Base-by-base conservation (phyloP, 495 filamentous ascomycete species). In the Staphylotrichum tortipilum region DNA sequence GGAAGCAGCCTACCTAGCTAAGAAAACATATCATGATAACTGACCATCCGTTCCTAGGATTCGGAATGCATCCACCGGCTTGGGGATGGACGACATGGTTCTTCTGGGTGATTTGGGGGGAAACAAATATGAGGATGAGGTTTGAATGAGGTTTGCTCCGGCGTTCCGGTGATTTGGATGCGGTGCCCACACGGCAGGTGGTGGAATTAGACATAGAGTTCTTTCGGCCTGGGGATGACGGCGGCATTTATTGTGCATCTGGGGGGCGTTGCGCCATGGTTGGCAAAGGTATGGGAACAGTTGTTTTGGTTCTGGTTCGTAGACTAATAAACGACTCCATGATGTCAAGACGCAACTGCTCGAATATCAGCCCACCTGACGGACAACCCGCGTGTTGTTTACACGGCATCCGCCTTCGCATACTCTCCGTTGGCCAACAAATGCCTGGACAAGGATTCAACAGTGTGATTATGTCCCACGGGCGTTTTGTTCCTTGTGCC, bases 91-190 rank as follows among this genome's bases (percentile, higher is more conserved):
- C 35, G 70, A 74, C 50, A 69, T 77, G 33, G 21, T 52, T 37
- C 45, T 75, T 43, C 58, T 77, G 31, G 62, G 62, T 41, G 67
- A 75, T 41, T 74, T 67, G 52, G 65, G 68, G 21, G 66, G 64
- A 5, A 68, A 62, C 37, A 57, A 50, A 42, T 59, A 71, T 46
- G 60, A 69, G 43, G 72, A 76, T 46, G 67, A 69, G 47, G 68
- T 70, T 44, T 68, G 47, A 50, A 36, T 14, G 19, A 31, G 8
- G 10, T 42, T 30, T 10, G 7, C 19, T 28, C 15, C 14, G 26
- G 29, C 29, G 26, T 38, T 46, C 19, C 1, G 41, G 39, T 15
- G 38, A n/a, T 24, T 24, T 17, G 6, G 43, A 5, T 11, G 40
- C 6, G 39, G 12, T n/a, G 24, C 29, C 15, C 19, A 28, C 9